These are phyloP conservation scores for Neurospora africana DNA, from an alignment of 495 filamentous ascomycete species.

Conservation along the genomic window DNA sequence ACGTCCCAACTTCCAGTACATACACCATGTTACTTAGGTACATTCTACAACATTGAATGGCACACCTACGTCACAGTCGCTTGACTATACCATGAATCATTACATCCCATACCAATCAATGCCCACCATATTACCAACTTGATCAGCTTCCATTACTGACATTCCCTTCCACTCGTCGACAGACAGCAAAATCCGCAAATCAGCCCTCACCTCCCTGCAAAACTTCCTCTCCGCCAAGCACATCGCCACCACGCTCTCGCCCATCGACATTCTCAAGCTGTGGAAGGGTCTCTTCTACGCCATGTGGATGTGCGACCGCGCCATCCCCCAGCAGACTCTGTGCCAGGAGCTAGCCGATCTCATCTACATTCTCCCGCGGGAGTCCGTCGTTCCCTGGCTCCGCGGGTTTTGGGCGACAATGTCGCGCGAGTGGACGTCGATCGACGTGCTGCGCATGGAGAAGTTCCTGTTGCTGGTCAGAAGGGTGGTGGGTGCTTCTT, in stretches of 20 bases:
- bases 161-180: not conserved
- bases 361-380: conserved; percentile 49
- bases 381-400: conserved; percentile 53
- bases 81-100: no score
- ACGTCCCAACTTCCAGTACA: not conserved
- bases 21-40: not conserved
- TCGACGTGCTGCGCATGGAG: conserved; percentile 82
- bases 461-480: conserved; percentile 86
- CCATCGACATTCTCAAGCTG: conserved; percentile 76
- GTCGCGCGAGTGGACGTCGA: conserved; percentile 63
- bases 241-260: conserved; percentile 40
- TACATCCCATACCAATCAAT: no score
- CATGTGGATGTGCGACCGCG: conserved; percentile 90
- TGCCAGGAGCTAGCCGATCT: conserved; percentile 66
- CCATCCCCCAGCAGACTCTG: conserved; percentile 76
- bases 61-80: no score
- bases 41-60: no score
- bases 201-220: conserved; percentile 67
- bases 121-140: not conserved
- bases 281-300: conserved; percentile 98
- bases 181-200: conserved; percentile 77
- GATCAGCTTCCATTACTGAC: not conserved
- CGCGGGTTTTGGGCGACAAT: conserved; percentile 87
- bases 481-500: conserved; percentile 57
- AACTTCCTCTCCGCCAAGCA: conserved; percentile 63